Evolutionary conservation across 2,329 filamentous ascomycete species (phyloP), one percentile per base, ranked within the genome.

Genomic region (Claviceps paspali): DNA sequence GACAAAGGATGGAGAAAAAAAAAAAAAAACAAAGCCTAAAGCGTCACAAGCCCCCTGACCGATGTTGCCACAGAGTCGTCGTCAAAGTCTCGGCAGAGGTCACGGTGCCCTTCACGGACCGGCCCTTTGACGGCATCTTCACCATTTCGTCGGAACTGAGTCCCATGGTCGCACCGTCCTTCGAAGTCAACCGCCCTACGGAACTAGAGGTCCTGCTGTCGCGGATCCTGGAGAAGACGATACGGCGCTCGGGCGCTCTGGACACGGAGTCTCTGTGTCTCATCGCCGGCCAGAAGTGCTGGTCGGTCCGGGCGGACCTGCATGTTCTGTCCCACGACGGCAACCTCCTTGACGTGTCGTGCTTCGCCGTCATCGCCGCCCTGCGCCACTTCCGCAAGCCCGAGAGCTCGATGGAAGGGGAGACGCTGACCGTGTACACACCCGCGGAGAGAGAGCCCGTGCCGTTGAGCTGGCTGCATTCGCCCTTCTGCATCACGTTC

Each of bases 241-340:
- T 96, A 42, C 86, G 91, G 29, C 79, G 91, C 42, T 94, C 87
- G 1, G 82, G 82, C 48, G 88, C 91, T 6, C 74, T 98, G 29
- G 88, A 96, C 57, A 94, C 87, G 24, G 91, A 98, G 61, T 94
- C 87, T 4, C 71, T 98, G 31, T 98, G 91, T 58, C 83, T 98
- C 17, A 69, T 95, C 21, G 86, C 91, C 9, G 87, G 84, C 6
- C 70, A 82, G 42, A 94, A 92, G 59, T 91, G 83, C 64, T 98
- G 91, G 77, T 81, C 81, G 42, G 70, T 98, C 44, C 78, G 88
- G 40, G 87, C 84, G 15, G 88, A 96, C 56, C 73, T 96, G 17
- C 91, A 98, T 59, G 77, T 96, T 33, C 70, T 96, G 32, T 80
- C 85, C 35, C 84, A 87, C 54, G 88, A 96, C 55, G 91, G 91